phyloP scores from a whole-genome alignment of 768 basidiomycete species.

The Hericium coralloides region DNA sequence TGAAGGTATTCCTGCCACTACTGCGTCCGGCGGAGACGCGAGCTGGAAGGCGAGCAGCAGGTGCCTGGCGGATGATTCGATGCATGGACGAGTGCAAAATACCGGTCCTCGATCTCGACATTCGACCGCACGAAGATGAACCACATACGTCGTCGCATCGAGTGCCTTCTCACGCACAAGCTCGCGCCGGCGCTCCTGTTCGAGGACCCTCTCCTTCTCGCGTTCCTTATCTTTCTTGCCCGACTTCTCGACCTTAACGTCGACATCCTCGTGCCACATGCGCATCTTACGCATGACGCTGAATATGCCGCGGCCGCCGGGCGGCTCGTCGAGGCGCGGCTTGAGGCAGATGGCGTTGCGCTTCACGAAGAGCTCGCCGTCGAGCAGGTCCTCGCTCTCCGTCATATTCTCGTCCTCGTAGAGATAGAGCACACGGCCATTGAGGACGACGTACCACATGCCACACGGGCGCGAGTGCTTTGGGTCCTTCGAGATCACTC shows the following conservation, averaged over 20 bases:
- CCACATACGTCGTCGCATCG: conserved; percentile 62
- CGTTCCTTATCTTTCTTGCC: conserved; percentile 34
- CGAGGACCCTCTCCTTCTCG: conserved; percentile 26
- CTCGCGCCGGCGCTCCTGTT: conserved; percentile 23
- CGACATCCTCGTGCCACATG: conserved; percentile 17
- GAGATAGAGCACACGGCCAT: conserved; percentile 84
- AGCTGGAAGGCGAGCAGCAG: conserved; percentile 45
- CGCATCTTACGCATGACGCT: conserved; percentile 48
- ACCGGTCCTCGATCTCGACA: conserved; percentile 97
- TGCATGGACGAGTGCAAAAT: conserved; percentile 71
- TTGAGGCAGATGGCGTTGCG: conserved; percentile 80
- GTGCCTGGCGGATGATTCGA: conserved; percentile 54
- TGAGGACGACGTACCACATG: conserved; percentile 87
- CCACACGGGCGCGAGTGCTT: conserved; percentile 81
- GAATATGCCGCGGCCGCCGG: conserved; percentile 22
- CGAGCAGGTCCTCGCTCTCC: conserved; percentile 73
- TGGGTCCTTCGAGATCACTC: conserved; percentile 78
- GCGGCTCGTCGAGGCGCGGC: conserved; percentile 32
- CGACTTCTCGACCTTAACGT: conserved; percentile 30
- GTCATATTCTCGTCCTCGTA: conserved; percentile 90
- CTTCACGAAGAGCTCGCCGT: conserved; percentile 88
- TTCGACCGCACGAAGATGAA: conserved; percentile 88
- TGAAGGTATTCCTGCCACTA: conserved; percentile 26
- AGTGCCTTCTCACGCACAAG: conserved; percentile 41
- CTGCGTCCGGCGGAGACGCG: conserved; percentile 35